Evolutionary conservation across 768 basidiomycete species (phyloP), one percentile per base, ranked within the genome.

Genomic region (Calocera viscosa): DNA sequence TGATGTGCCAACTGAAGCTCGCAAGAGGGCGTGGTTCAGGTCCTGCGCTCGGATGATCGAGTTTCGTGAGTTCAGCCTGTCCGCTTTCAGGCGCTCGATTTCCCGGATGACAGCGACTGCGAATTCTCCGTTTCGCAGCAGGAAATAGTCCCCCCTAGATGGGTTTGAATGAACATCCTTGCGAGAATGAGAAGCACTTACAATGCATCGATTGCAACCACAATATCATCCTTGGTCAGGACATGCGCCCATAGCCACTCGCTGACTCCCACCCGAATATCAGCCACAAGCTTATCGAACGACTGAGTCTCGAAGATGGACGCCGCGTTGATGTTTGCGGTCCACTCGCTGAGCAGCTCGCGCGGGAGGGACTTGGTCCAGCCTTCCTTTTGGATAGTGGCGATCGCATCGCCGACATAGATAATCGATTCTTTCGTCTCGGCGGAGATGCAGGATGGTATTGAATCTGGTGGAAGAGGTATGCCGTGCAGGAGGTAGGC

Each of bases 211-310:
- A 95, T 84, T 0, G 92, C 88, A 26, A 88, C 88, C 69, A 89
- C 86, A 0, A 94, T 87, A 69, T 93, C 91, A 70, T 84, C 83
- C 72, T 82, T 82, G 1, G 91, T 94, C 64, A 96, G 79, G 39
- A 95, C 87, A 72, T 94, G 91, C 26, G 85, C 75, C 94, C 93
- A 96, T 1, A 96, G 79, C 92, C 93, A 96, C 79, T 96, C 94
- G 73, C 91, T 89, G 64, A 94, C 83, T 67, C 88, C 86, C 0
- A 82, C 87, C 67, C 92, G 79, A 39, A 94, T 90, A 68, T 87
- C 84, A 19, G 83, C 78, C 38, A 96, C 84, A 67, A 86, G 83
- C 34, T 80, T 77, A 73, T 91, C 90, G 72, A 96, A 91, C 17
- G 80, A 82, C 68, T 89, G 86, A 84, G 70, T 92, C 87, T 71